A percentile compares a stretch with the other conserved stretches of the same genome.
Conservation (phyloP, 129 eudicot species). For the Arctium lappa region DNA sequence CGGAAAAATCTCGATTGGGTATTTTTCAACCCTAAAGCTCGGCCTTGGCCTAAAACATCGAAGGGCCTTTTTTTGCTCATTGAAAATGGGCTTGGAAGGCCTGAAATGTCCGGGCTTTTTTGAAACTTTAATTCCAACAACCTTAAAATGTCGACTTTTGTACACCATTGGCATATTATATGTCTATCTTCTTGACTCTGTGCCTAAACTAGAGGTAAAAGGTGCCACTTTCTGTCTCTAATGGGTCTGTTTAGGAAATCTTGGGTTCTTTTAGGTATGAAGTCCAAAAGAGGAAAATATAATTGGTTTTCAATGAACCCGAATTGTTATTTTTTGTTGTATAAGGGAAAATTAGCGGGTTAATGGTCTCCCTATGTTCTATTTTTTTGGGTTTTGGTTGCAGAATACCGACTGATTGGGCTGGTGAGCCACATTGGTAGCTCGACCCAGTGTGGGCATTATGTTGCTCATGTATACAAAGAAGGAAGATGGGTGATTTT, state of each 20-base stretch:
- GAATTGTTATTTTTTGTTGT: background rate
- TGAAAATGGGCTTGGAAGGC: too few species aligned
- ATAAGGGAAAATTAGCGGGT: background rate
- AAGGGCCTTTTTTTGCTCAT: too few species aligned
- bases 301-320: background rate
- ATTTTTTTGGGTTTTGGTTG: background rate
- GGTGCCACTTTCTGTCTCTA: background rate
- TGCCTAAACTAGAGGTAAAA: background rate
- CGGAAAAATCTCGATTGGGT: too few species aligned
- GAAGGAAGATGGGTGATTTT: conserved; percentile 92
- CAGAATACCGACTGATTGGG: conserved; percentile 93
- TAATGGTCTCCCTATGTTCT: background rate
- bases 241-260: background rate
- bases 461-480: conserved; percentile 86
- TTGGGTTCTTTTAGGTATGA: background rate
- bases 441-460: conserved; percentile 95
- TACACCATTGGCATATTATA: background rate
- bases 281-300: background rate
- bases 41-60: too few species aligned
- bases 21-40: too few species aligned
- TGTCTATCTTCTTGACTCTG: background rate
- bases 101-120: too few species aligned
- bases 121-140: too few species aligned
- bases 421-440: conserved; percentile 97
- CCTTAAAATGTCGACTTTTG: background rate